phyloP scores from a whole-genome alignment of 768 basidiomycete genomes.

The Tricholomella constricta region DNA sequence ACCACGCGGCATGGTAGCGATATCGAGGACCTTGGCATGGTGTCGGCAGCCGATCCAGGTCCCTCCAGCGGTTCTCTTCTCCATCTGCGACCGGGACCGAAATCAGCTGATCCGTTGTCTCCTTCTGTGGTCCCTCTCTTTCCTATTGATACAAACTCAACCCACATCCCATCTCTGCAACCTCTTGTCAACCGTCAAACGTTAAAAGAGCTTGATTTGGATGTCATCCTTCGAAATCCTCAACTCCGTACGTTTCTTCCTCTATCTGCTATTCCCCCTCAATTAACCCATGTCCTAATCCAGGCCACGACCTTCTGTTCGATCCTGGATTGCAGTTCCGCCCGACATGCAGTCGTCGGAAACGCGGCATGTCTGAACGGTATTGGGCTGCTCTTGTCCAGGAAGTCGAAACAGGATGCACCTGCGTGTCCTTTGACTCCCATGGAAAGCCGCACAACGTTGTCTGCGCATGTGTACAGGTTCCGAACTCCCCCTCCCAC shows the following conservation, averaged over 20 bases:
- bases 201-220: conserved; percentile 82
- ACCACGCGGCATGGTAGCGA: conserved; percentile 39
- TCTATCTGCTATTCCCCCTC: conserved; percentile 14
- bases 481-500: conserved; percentile 40
- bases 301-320: conserved; percentile 89
- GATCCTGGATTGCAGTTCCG: conserved; percentile 84
- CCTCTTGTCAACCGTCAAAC: conserved; percentile 85
- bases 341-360: conserved; percentile 73
- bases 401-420: conserved; percentile 82
- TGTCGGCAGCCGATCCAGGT: conserved; percentile 43
- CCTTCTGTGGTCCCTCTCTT: conserved; percentile 32
- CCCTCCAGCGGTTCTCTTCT: conserved; percentile 48
- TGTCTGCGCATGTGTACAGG: conserved; percentile 55
- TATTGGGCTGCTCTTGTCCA: conserved; percentile 85
- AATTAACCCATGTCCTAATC: conserved; percentile 3
- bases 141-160: conserved; percentile 45
- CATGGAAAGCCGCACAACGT: conserved; percentile 55
- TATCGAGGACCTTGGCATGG: conserved; percentile 48
- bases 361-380: conserved; percentile 68
- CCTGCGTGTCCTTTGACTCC: conserved; percentile 75
- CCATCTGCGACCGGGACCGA: conserved; percentile 27
- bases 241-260: conserved; percentile 73
- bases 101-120: conserved; percentile 32
- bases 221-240: conserved; percentile 84
- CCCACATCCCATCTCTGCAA: conserved; percentile 65